These are phyloP conservation scores for Lodderomyces oxycetoniae DNA, from an alignment of 1,139 yeast genomes.

Conservation along the genomic window DNA sequence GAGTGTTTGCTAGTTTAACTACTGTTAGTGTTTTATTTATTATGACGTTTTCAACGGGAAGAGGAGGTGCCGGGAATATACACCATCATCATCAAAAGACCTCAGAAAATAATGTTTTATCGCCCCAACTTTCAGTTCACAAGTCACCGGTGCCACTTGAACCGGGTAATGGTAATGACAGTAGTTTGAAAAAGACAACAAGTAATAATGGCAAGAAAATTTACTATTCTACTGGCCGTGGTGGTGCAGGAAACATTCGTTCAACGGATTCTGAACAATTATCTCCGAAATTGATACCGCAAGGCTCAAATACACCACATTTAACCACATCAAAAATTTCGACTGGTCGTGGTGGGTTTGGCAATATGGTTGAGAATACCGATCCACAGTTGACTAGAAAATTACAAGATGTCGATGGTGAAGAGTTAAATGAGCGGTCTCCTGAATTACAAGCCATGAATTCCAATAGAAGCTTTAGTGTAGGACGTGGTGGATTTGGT, in stretches of 20 bases:
- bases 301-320: slow-evolving; percentile 63
- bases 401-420: slow-evolving; percentile 62
- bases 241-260: slow-evolving; percentile 74
- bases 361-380: slow-evolving; percentile 66
- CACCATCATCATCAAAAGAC: slow-evolving; percentile 19
- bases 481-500: slow-evolving; percentile 50
- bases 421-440: slow-evolving; percentile 4
- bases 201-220: slow-evolving; percentile 26
- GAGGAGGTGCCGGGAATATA: slow-evolving; percentile 41
- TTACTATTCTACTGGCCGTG: slow-evolving; percentile 66
- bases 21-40: too few relatives aligned
- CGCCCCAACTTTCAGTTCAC: slow-evolving; percentile 6
- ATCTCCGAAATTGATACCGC: slow-evolving; percentile 52
- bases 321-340: slow-evolving; percentile 55
- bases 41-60: slow-evolving; percentile 20
- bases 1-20: too few relatives aligned
- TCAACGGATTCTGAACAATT: slow-evolving; percentile 40
- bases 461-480: slow-evolving; percentile 36
- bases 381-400: slow-evolving; percentile 59
- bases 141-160: slow-evolving; percentile 8
- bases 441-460: slow-evolving; percentile 33
- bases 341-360: slow-evolving; percentile 81
- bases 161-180: slow-evolving; percentile 2
- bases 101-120: slow-evolving; percentile 17
- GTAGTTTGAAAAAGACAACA: slow-evolving; percentile 7